Conservation (phyloP, 768 basidiomycete species). For the Kwoniella europaea region DNA sequence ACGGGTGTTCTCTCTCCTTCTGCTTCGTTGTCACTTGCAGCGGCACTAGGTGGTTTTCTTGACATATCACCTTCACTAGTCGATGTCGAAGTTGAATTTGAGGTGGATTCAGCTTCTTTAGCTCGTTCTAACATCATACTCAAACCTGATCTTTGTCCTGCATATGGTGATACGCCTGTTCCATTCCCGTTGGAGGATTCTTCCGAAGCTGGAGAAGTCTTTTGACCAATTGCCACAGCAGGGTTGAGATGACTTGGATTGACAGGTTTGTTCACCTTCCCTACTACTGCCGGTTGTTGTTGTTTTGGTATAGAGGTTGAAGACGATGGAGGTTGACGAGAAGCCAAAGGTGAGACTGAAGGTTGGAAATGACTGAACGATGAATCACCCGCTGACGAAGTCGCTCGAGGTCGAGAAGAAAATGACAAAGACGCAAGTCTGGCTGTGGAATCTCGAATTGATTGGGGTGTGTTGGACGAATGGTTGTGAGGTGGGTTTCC, state of each 20-base stretch:
- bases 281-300: neutral
- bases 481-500: slow-evolving; percentile 13
- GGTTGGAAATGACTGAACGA: slow-evolving; percentile 21
- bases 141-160: slow-evolving; percentile 39
- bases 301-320: neutral
- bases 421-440: slow-evolving; percentile 52
- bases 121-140: slow-evolving; percentile 52
- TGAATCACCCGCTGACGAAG: slow-evolving; percentile 19
- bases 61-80: neutral
- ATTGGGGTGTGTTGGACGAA: slow-evolving; percentile 34
- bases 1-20: slow-evolving; percentile 37
- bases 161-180: slow-evolving; percentile 26
- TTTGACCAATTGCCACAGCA: slow-evolving; percentile 15
- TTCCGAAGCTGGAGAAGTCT: slow-evolving; percentile 5
- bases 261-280: slow-evolving; percentile 25
- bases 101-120: slow-evolving; percentile 19
- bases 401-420: slow-evolving; percentile 28
- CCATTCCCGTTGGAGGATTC: slow-evolving; percentile 19
- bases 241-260: slow-evolving; percentile 45
- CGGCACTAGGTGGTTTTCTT: neutral
- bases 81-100: neutral
- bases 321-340: slow-evolving; percentile 7
- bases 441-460: slow-evolving; percentile 50
- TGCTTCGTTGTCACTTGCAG: slow-evolving; percentile 11
- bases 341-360: slow-evolving; percentile 24